Base-by-base conservation (phyloP, 2,329 filamentous ascomycete species). In the Fusarium neocosmosporiellum region DNA sequence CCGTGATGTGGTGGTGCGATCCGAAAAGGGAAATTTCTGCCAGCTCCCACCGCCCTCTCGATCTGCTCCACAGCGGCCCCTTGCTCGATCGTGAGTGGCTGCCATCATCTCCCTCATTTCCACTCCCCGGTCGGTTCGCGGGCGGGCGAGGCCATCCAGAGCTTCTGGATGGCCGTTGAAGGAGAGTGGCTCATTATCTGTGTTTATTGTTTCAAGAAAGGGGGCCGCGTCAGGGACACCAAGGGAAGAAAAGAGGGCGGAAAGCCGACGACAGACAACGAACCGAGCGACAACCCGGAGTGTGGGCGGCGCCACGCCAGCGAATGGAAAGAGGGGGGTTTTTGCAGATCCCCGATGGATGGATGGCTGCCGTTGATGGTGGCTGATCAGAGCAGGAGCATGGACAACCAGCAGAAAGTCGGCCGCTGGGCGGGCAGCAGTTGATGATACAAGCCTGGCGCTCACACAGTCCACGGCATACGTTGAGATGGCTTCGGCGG, bases 201-300 rank as follows among this genome's bases (percentile, higher is more conserved):
- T 64, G 60, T 63, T 73, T 73, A 65, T 48, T 67, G 70, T 69
- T 73, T 71, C 66, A 48, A 63, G 71, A 74, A 53, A 53, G 57
- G 65, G 71, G 71, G 68, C 59, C 68, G 57, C 63, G 57, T 71
- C 53, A 61, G 71, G 63, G 59, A 53, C 46, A 20, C 22, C 43
- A 69, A 34, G 39, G 39, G 13, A 20, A 36, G 61, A 50, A 41
- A 67, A 55, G 13, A 39, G 22, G 39, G 37, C 24, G 37, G 22
- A 5, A 41, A 60, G 22, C 34, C 54, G 16, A 27, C 55, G 22
- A 61, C 37, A 61, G 18, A 71, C 66, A 48, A 68, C 60, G 66
- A 63, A n/a, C 69, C 58, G 59, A 63, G 70, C 59, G 11, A 37
- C 34, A 33, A 27, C 27, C n/a, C 41, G 46, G 70, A 68, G 64